Evolutionary conservation across 345 rosid species (phyloP), one percentile per base, ranked within the genome.

Genomic region (Euphorbia lathyris): DNA sequence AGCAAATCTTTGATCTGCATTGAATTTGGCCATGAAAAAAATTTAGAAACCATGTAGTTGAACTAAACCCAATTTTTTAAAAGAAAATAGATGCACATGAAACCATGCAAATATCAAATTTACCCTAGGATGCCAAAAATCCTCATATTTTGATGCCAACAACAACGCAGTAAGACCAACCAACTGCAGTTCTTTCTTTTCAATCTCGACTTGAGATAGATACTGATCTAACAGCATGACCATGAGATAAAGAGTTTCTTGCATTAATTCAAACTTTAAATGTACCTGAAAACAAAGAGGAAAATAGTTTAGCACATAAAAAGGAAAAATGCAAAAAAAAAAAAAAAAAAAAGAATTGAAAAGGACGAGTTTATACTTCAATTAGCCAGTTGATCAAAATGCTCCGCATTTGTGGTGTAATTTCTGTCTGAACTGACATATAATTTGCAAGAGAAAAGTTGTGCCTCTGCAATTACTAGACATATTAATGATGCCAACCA

Each of bases 41-140:
- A 7, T 10, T 50, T 10, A 47, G 30, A 45, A 5, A 68, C 67
- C 7, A 59, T 27, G 9, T 56, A 58, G 23, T 34, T 62, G 47
- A 38, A 34, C 27, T 60, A 58, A 5, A 43, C 47, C 58, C 47
- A 70, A 58, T n/a, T 51, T 27, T n/a, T 16, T 26, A 40, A 40
- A 40, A 40, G 43, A 40, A 40, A 40, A 27, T 7, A 45, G 9
- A 3, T 43, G 50, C 26, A 20, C 60, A 29, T 17, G 48, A 67
- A 22, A 70, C 42, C n/a, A 25, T 10, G 52, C 13, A 20, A 38
- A 68, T 30, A 43, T 56, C 57, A 25, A 40, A 4, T 71, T 64
- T 87, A 90, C 99, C 90, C 87, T 87, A 13, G 99, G 99, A 83
- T 91, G 97, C 99, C 99, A 88, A 65, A 83, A 95, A 77, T 95